Evolutionary conservation across 2,329 filamentous ascomycete genomes (phyloP), one percentile per base, ranked within the genome.

Genomic region (Alternaria novae-zelandiae): DNA sequence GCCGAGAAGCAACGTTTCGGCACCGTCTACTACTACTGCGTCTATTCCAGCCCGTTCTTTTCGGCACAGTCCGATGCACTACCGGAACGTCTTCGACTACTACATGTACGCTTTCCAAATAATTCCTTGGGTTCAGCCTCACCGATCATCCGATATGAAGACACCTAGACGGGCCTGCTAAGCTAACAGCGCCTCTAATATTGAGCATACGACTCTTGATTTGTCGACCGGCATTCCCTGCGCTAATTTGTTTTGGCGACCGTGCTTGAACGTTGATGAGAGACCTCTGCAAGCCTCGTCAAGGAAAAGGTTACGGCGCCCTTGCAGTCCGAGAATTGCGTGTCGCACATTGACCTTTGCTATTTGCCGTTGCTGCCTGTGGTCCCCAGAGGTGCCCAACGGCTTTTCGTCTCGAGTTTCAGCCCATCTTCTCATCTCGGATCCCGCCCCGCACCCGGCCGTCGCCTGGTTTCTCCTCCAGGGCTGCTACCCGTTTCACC

Each of bases 171-270:
- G 54, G 47, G 59, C 47, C 54, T 49, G 54, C 47, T 53, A 57
- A 41, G 47, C 59, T 54, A 49, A 54, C 46, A 58, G 32, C 56
- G 44, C 49, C 43, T 54, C 50, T 32, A 41, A 46, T 49, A 28
- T 54, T 57, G 54, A 43, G 32, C 47, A 41, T 23, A 51, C 26
- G 47, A 43, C 58, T 49, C 44, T 32, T 64, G 58, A 64, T 64
- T 64, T 61, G 62, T 57, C 54, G 57, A 30, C 43, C 58, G 15
- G n/a, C 54, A 57, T 61, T 54, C 47, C 43, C 44, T 32, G 61
- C 53, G 59, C 58, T 64, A 61, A 61, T 61, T 57, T 49, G 56
- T 53, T 63, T 61, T 57, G 46, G 62, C 58, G 54, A 50, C 58
- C 62, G 62, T 64, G 62, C 62, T 43, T 57, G n/a, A 36, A 28